These are phyloP conservation scores for Alternaria sp. DNA, from an alignment of 2,329 filamentous ascomycete species.

Conservation along the genomic window DNA sequence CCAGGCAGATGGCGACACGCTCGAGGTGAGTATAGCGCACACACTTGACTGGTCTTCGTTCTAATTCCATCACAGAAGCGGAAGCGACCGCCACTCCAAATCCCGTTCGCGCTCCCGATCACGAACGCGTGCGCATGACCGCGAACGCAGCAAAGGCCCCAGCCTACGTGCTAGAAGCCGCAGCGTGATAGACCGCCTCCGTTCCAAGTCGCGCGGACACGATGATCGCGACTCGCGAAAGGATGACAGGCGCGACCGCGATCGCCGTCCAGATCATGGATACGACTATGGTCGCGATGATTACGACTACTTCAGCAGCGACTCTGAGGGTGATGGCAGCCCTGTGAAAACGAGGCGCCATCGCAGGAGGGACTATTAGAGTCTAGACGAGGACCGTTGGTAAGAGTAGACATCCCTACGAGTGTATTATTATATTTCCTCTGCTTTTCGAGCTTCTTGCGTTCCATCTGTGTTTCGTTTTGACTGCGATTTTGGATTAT, in stretches of 20 bases:
- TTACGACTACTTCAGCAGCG: constrained; percentile 24
- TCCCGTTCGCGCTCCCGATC: constrained; percentile 28
- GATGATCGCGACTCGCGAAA: constrained; percentile 18
- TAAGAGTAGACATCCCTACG: background rate
- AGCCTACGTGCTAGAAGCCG: constrained; percentile 34
- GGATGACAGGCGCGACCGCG: constrained; percentile 12
- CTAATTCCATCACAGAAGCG: constrained; percentile 18
- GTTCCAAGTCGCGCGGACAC: constrained; percentile 29
- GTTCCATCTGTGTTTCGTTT: background rate
- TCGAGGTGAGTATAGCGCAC: constrained; percentile 17
- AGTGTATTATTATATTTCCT: constrained; percentile 10
- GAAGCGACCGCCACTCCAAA: constrained; percentile 23
- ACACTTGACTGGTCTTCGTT: background rate
- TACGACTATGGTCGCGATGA: constrained; percentile 24
- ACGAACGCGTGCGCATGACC: constrained; percentile 20
- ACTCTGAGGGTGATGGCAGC: constrained; percentile 17
- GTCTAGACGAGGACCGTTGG: background rate
- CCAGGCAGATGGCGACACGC: constrained; percentile 28
- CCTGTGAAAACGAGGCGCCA: constrained; percentile 20
- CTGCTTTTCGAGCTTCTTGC: background rate
- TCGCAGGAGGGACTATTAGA: constrained; percentile 19
- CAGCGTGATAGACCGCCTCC: constrained; percentile 33
- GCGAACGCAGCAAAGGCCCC: constrained; percentile 16
- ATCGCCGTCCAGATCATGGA: constrained; percentile 25
- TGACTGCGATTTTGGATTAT: background rate